Conservation (phyloP, 2,329 filamentous ascomycete species). For the Colletotrichum paranaense region DNA sequence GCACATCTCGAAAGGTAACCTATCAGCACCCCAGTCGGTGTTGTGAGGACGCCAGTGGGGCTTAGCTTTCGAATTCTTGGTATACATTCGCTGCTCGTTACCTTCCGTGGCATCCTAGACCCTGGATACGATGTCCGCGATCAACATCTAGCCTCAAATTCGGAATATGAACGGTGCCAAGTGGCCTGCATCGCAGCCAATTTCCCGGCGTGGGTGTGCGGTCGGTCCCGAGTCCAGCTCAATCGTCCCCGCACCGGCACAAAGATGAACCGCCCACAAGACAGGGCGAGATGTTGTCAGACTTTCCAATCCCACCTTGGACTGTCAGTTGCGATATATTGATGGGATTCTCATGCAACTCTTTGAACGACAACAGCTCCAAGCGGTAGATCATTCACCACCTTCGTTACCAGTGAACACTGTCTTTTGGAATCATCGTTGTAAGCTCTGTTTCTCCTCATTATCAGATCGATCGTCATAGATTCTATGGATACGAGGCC, state of each 20-base stretch:
- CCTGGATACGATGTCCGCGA: background rate
- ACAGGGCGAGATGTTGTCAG: background rate
- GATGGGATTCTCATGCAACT: background rate
- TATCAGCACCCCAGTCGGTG: conserved; percentile 4
- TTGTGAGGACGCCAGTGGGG: background rate
- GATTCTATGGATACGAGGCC: background rate
- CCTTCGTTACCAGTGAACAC: background rate
- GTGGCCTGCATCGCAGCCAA: conserved; percentile 20
- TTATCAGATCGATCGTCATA: background rate
- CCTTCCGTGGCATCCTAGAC: background rate
- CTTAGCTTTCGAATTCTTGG: conserved; percentile 18
- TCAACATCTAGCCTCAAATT: background rate
- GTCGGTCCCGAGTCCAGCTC: conserved; percentile 26
- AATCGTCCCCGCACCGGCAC: conserved; percentile 9
- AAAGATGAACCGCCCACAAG: conserved; percentile 12
- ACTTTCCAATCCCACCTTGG: background rate
- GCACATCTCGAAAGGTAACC: background rate
- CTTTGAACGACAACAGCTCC: background rate
- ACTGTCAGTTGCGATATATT: background rate
- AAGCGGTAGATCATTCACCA: background rate
- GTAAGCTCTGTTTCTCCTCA: background rate
- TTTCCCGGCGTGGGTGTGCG: conserved; percentile 7
- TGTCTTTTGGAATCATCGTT: background rate
- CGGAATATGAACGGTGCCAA: conserved; percentile 19
- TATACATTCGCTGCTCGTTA: background rate